phyloP scores from a whole-genome alignment of 1,139 yeast genomes.

The Candida gigantensis region DNA sequence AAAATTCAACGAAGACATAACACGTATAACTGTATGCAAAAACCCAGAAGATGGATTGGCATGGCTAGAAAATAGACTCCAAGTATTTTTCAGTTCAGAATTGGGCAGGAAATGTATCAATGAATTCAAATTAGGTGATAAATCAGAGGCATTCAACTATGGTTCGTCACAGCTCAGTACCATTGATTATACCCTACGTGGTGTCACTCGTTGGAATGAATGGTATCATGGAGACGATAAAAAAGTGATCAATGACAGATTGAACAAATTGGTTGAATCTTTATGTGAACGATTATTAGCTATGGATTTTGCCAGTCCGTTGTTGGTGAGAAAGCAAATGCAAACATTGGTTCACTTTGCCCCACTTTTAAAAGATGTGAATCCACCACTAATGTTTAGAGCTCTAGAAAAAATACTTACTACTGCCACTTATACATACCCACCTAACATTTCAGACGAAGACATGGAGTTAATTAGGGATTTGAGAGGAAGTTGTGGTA shows the following conservation, averaged over 20 bases:
- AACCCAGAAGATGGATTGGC: slow-evolving; percentile 77
- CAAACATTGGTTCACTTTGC: slow-evolving; percentile 96
- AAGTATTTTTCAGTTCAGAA: slow-evolving; percentile 71
- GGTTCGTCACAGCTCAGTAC: slow-evolving; percentile 84
- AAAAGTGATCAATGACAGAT: slow-evolving; percentile 53
- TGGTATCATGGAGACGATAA: slow-evolving; percentile 78
- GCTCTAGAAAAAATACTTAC: slow-evolving; percentile 85
- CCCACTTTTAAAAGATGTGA: slow-evolving; percentile 78
- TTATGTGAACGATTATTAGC: slow-evolving; percentile 78
- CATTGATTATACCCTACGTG: slow-evolving; percentile 87
- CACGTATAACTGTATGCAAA: slow-evolving; percentile 83
- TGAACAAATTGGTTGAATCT: slow-evolving; percentile 67
- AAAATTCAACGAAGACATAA: slow-evolving; percentile 86
- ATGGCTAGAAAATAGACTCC: slow-evolving; percentile 79
- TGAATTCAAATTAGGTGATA: slow-evolving; percentile 57
- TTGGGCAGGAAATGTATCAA: slow-evolving; percentile 67
- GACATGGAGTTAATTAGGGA: slow-evolving; percentile 82
- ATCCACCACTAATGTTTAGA: slow-evolving; percentile 67
- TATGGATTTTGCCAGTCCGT: slow-evolving; percentile 77
- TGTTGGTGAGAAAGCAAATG: slow-evolving; percentile 78
- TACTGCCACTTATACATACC: slow-evolving; percentile 84
- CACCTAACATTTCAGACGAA: slow-evolving; percentile 66
- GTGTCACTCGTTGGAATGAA: slow-evolving; percentile 94
- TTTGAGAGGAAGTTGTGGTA: slow-evolving; percentile 88
- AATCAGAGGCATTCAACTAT: slow-evolving; percentile 67